Conservation (phyloP, 1,139 yeast species). For the Taphrina betulina region DNA sequence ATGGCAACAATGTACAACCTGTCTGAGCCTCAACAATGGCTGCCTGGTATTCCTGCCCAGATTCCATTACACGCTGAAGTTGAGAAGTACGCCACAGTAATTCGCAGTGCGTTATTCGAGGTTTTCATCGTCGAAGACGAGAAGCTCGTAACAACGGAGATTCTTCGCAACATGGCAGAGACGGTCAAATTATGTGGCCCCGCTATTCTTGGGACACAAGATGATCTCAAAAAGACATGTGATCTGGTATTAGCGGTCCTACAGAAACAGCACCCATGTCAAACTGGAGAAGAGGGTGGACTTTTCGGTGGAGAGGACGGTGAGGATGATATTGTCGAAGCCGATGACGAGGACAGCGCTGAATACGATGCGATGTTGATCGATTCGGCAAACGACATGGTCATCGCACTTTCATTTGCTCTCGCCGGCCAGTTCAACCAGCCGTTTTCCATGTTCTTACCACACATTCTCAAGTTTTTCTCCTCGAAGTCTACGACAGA, state of each 20-base stretch:
- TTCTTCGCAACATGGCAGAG: constrained; percentile 73
- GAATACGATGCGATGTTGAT: constrained; percentile 84
- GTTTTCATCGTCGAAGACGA: constrained; percentile 78
- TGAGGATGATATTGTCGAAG: constrained; percentile 55
- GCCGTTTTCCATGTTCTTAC: constrained; percentile 66
- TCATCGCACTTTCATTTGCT: constrained; percentile 70
- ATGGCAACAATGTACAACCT: constrained; percentile 65
- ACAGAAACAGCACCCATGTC: constrained; percentile 80
- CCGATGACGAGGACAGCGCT: constrained; percentile 49
- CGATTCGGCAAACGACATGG: constrained; percentile 82
- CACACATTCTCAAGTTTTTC: constrained; percentile 57
- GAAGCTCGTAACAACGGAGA: constrained; percentile 59
- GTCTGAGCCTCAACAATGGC: constrained; percentile 51
- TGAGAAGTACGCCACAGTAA: constrained; percentile 60
- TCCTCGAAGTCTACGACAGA: constrained; percentile 63
- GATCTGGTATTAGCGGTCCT: constrained; percentile 59
- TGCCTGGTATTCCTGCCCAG: constrained; percentile 68
- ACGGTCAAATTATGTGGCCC: constrained; percentile 73
- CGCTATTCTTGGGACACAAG: constrained; percentile 52
- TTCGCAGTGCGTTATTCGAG: constrained; percentile 64
- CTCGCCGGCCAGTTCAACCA: constrained; percentile 70
- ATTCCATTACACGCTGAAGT: constrained; percentile 46
- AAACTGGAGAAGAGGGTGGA: constrained; percentile 59
- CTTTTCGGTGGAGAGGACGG: constrained; percentile 48
- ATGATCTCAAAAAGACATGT: constrained; percentile 59